Percentiles rank a stretch among this genome's conserved stretches.
Evolutionary conservation across 805 yeast species (phyloP).

Genomic region (Starmerella ratchasimensis): DNA sequence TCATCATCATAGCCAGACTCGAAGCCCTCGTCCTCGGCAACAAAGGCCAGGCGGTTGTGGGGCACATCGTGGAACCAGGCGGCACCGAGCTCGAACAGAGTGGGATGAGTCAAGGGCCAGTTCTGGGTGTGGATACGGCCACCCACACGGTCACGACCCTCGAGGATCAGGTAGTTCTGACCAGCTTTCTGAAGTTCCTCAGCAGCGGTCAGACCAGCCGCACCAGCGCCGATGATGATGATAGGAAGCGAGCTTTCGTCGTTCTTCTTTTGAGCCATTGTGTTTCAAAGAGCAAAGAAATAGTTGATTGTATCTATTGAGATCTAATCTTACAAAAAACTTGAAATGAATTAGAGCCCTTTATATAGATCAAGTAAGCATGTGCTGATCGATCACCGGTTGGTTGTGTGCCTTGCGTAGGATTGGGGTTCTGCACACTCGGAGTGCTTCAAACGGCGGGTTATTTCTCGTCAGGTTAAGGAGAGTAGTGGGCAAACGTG

Average conservation of each 20-base stretch:
- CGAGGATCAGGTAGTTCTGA: slow-evolving; percentile 20
- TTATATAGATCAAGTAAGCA: too few relatives aligned
- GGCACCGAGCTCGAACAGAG: slow-evolving; percentile 20
- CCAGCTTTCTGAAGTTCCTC: slow-evolving; percentile 18
- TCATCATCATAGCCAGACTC: slow-evolving; percentile 18
- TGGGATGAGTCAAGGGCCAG: slow-evolving; percentile 11
- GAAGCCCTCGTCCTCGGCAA: slow-evolving; percentile 16
- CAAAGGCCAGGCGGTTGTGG: slow-evolving; percentile 16
- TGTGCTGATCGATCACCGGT: too few relatives aligned
- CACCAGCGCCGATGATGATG: slow-evolving; percentile 26
- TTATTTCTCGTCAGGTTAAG: too few relatives aligned
- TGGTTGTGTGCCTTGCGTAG: too few relatives aligned
- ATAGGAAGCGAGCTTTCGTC: slow-evolving; percentile 3
- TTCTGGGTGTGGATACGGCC: slow-evolving; percentile 21
- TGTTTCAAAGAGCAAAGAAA: too few relatives aligned
- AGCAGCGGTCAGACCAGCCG: slow-evolving; percentile 26
- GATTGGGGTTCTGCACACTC: too few relatives aligned
- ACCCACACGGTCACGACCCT: slow-evolving; percentile 26
- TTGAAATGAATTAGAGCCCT: too few relatives aligned
- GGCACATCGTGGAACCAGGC: slow-evolving; percentile 23
- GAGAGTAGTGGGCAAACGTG: too few relatives aligned
- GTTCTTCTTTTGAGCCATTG: slow-evolving; percentile 1
- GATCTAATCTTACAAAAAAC: too few relatives aligned
- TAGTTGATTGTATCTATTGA: too few relatives aligned
- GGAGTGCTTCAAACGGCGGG: too few relatives aligned